Base-by-base conservation (phyloP, 148 eudicot species). In the Rhododendron molle region DNA sequence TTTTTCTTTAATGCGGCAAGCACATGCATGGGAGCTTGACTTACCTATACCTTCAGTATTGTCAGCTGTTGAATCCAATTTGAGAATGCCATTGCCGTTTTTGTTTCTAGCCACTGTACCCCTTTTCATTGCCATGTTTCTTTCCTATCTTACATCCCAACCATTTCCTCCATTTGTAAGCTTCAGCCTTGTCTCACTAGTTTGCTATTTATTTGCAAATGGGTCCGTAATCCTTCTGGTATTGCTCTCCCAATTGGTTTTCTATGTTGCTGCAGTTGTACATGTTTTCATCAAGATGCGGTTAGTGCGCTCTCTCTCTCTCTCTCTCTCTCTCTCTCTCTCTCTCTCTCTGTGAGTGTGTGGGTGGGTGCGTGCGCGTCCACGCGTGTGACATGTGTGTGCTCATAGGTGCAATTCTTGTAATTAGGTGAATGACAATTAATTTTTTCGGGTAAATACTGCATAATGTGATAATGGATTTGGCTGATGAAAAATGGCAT, bases 1-100 rank as follows among this genome's bases (percentile, higher is more conserved):
- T 86, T 95, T 94, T 86, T 95, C 96, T 84, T 93, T 95, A 69
- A 95, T 94, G 99, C 91, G 91, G 87, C 99, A 95, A 91, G 93
- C 98, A 86, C 87, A 84, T 79, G 95, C 96, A 36, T 95, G 98
- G 99, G 99, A 97, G 90, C 91, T 90, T 87, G 98, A 89, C 85
- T 85, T 89, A 87, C 96, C 98, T 76, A 78, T 97, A 86, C 98
- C 99, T 76, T 97, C 98, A 80, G 46, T 95, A 92, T 89, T 97
- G 87, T 90, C 94, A 76, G 95, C 99, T 16, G 91, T 95, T 60
- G 98, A 93, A 90, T 92, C 90, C 88, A 97, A 97, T 88, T 84
- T 97, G 90, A 93, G 91, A 91, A 86, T 93, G 89, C 93, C 96
- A 77, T 86, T 82, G 85, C 93, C 96, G 81, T 94, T 93, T 91